These are phyloP conservation scores for Cytospora leucostoma DNA, from an alignment of 2,329 filamentous ascomycete genomes.

Conservation along the genomic window DNA sequence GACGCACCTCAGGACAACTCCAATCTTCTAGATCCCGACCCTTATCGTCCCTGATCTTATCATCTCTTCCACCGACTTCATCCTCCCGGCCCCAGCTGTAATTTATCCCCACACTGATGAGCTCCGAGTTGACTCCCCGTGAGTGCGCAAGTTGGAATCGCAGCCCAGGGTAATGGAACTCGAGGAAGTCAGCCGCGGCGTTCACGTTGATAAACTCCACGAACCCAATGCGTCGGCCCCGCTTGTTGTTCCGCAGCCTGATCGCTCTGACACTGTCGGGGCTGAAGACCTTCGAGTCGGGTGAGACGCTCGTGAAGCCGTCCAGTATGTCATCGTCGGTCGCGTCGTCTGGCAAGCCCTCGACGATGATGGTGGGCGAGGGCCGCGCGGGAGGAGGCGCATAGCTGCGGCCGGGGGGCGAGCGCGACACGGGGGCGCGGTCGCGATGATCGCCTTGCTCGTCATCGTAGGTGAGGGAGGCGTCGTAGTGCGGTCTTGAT, in stretches of 20 bases:
- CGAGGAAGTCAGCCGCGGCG: conserved; percentile 44
- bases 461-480: conserved; percentile 27
- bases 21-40: conserved; percentile 39
- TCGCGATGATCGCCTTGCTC: conserved; percentile 21
- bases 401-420: conserved; percentile 19
- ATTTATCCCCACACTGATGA: conserved; percentile 38
- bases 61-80: conserved; percentile 22
- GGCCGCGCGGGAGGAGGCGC: conserved; percentile 23
- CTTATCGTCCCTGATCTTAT: conserved; percentile 14
- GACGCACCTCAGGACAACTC: conserved; percentile 41
- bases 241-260: conserved; percentile 29
- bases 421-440: conserved; percentile 15
- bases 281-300: conserved; percentile 25
- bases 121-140: conserved; percentile 35
- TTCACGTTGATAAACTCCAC: conserved; percentile 44
- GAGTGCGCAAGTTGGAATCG: conserved; percentile 38
- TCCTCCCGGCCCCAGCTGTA: conserved; percentile 41
- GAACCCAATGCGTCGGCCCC: conserved; percentile 40
- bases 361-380: conserved; percentile 49
- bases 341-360: conserved; percentile 53
- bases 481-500: conserved; percentile 16
- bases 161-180: conserved; percentile 40
- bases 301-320: conserved; percentile 28
- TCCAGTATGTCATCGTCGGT: conserved; percentile 46
- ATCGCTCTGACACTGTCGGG: conserved; percentile 28